phyloP scores from a whole-genome alignment of 306 rosid species.

The Sindora glabra region DNA sequence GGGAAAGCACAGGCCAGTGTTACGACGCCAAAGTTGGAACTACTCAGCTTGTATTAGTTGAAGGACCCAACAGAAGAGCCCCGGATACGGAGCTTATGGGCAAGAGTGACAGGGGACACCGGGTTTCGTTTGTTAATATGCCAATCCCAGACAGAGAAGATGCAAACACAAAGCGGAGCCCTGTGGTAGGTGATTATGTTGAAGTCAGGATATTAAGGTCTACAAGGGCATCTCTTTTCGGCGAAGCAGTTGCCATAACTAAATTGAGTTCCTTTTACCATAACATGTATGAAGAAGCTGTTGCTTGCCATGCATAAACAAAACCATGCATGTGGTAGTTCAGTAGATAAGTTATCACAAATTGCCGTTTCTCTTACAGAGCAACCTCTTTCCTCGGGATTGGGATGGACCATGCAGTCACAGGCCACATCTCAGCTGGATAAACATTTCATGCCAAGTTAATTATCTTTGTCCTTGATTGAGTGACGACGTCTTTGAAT shows the following conservation, averaged over 20 bases:
- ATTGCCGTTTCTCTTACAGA: background rate
- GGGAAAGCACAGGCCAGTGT: constrained; percentile 80
- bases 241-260: constrained; percentile 71
- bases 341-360: background rate
- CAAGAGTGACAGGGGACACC: constrained; percentile 89
- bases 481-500: background rate
- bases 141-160: constrained; percentile 57
- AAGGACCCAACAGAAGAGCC: constrained; percentile 91
- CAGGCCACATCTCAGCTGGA: background rate
- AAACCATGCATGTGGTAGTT: background rate
- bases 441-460: constrained; percentile 8
- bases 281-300: constrained; percentile 32
- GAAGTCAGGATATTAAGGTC: constrained; percentile 79
- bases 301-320: constrained; percentile 44
- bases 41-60: constrained; percentile 79
- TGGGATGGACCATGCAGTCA: background rate
- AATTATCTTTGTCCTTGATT: constrained; percentile 9
- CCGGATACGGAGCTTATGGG: constrained; percentile 85
- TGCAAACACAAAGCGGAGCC: constrained; percentile 39
- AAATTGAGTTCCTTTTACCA: constrained; percentile 62
- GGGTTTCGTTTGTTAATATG: constrained; percentile 52
- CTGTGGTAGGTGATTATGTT: constrained; percentile 77
- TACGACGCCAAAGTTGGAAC: constrained; percentile 75
- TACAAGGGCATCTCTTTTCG: constrained; percentile 73
- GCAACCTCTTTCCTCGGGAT: background rate